phyloP scores from a whole-genome alignment of 495 filamentous ascomycete genomes.

The Ascobolus immersus region DNA sequence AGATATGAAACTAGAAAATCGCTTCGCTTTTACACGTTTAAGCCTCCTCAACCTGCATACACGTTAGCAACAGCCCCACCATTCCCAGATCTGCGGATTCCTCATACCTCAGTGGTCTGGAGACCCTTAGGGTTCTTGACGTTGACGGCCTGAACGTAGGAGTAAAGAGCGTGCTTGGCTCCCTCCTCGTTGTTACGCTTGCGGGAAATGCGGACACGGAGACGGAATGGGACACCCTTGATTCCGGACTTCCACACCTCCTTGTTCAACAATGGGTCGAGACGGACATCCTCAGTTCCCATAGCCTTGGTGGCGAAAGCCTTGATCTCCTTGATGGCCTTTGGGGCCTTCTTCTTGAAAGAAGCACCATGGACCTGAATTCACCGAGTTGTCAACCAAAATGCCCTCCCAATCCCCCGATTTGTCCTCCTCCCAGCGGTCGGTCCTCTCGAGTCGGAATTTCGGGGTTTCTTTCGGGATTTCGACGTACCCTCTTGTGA shows the following conservation, averaged over 20 bases:
- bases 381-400: too few relatives aligned
- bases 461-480: background rate
- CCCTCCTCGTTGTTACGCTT: slow-evolving; percentile 99
- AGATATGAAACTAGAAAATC: too few relatives aligned
- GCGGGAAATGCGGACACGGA: slow-evolving; percentile 91
- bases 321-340: slow-evolving; percentile 97
- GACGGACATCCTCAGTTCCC: slow-evolving; percentile 91
- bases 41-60: slow-evolving; percentile 23
- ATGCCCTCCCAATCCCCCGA: background rate
- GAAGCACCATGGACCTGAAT: slow-evolving; percentile 85
- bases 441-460: slow-evolving; percentile 12
- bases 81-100: background rate
- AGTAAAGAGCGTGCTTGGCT: slow-evolving; percentile 94
- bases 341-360: slow-evolving; percentile 99
- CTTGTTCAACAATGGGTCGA: slow-evolving; percentile 98
- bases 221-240: slow-evolving; percentile 90
- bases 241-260: slow-evolving; percentile 99
- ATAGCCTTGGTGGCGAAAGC: slow-evolving; percentile 75
- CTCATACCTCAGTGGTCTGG: slow-evolving; percentile 48
- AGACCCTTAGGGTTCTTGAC: slow-evolving; percentile 97
- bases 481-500: slow-evolving; percentile 87
- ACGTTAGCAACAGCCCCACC: background rate
- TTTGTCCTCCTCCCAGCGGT: slow-evolving; percentile 8
- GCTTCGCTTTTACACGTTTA: too few relatives aligned
- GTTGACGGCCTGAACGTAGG: slow-evolving; percentile 96